These are phyloP conservation scores for Vanilla planifolia DNA, from an alignment of 106 monocot species.

Conservation along the genomic window DNA sequence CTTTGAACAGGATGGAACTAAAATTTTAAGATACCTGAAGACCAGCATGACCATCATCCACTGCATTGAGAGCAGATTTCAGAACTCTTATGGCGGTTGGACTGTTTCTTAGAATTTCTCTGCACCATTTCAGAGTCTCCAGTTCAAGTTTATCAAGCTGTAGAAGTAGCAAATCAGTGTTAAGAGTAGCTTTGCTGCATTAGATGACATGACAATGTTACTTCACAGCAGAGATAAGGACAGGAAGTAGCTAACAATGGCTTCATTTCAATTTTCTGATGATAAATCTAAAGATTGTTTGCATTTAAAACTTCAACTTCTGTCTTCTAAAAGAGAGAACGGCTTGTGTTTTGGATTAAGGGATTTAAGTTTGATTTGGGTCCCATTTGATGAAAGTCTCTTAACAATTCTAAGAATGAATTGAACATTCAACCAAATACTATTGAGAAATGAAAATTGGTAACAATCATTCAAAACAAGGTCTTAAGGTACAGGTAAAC, in stretches of 20 bases:
- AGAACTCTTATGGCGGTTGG: slow-evolving; percentile 88
- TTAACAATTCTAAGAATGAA: too few relatives aligned
- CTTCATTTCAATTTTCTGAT: background rate
- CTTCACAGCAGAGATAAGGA: background rate
- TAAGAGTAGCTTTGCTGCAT: background rate
- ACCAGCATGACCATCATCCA: slow-evolving; percentile 97
- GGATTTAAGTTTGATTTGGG: too few relatives aligned
- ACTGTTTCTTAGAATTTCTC: slow-evolving; percentile 80
- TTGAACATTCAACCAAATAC: too few relatives aligned
- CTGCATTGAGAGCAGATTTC: slow-evolving; percentile 90
- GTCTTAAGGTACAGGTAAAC: too few relatives aligned
- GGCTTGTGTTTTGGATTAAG: too few relatives aligned
- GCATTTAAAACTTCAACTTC: too few relatives aligned
- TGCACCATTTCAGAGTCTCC: slow-evolving; percentile 85
- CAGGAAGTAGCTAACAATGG: background rate
- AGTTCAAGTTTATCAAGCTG: slow-evolving; percentile 80
- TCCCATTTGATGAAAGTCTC: too few relatives aligned
- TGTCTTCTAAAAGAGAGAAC: too few relatives aligned
- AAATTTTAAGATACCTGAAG: slow-evolving; percentile 77
- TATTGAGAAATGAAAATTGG: too few relatives aligned
- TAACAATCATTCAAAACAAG: too few relatives aligned
- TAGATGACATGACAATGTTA: background rate
- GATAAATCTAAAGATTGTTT: too few relatives aligned
- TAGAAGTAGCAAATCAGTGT: background rate
- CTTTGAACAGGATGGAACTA: too few relatives aligned